phyloP scores from a whole-genome alignment of 2,329 filamentous ascomycete genomes.

The Kalaharituber pfeilii region DNA sequence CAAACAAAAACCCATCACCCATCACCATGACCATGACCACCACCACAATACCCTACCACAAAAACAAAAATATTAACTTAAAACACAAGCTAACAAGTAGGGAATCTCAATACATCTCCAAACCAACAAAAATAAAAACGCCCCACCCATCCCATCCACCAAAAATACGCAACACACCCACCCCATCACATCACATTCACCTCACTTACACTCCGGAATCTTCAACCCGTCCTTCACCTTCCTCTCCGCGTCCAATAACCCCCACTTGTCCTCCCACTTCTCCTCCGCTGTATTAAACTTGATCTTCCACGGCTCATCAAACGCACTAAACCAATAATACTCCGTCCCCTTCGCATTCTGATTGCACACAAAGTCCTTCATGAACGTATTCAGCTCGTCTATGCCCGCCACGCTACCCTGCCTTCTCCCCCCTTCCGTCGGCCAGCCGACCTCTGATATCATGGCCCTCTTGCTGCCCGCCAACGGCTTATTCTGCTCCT shows the following conservation, averaged over 20 bases:
- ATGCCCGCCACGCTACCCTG: constrained; percentile 61
- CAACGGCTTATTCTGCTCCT: constrained; percentile 52
- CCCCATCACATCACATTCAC: neutral
- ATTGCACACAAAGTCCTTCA: constrained; percentile 70
- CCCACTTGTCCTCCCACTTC: constrained; percentile 92
- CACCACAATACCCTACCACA: too few species aligned
- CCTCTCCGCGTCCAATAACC: constrained; percentile 67
- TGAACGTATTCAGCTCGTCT: constrained; percentile 65
- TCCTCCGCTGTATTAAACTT: constrained; percentile 41
- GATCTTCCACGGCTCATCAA: constrained; percentile 92
- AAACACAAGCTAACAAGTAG: too few species aligned
- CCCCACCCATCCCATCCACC: neutral
- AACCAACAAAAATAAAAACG: neutral
- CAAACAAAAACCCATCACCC: too few species aligned
- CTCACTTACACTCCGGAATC: constrained; percentile 63
- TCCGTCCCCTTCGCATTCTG: constrained; percentile 66
- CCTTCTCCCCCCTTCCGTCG: constrained; percentile 48
- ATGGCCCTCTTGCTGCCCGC: constrained; percentile 45
- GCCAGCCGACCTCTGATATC: constrained; percentile 88
- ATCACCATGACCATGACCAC: too few species aligned
- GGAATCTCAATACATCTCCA: neutral
- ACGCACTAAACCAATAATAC: constrained; percentile 96
- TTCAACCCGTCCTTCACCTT: constrained; percentile 68
- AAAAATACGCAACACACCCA: neutral
- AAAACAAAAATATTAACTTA: too few species aligned